Percentiles rank a stretch among this genome's conserved stretches.
Evolutionary conservation across 2,329 filamentous ascomycete species (phyloP).

Genomic region (Claviceps humidiphila): DNA sequence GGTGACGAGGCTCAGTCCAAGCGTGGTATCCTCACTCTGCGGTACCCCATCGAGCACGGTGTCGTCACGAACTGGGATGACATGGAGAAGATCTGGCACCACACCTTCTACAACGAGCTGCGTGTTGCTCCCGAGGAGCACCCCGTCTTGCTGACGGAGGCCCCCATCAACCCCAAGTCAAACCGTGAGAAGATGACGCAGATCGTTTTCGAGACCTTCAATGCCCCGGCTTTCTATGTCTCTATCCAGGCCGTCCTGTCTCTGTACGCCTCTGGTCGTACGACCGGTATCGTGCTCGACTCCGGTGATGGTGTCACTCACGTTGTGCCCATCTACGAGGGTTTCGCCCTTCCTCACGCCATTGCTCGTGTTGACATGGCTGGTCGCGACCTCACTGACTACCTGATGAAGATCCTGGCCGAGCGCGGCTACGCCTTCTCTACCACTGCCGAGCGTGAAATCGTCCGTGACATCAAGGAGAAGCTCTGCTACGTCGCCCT

Average conservation of each 20-base stretch:
- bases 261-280: constrained; percentile 99
- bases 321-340: constrained; percentile 99
- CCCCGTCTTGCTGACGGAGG: constrained; percentile 97
- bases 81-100: constrained; percentile 99
- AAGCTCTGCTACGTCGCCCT: constrained; percentile 99
- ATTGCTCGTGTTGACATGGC: constrained; percentile 99
- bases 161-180: constrained; percentile 99
- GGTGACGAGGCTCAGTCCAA: constrained; percentile 99
- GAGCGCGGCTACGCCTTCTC: constrained; percentile 99
- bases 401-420: constrained; percentile 99
- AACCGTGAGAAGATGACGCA: constrained; percentile 99
- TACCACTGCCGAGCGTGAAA: constrained; percentile 99
- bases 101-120: constrained; percentile 99
- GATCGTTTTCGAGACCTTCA: constrained; percentile 99
- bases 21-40: constrained; percentile 99
- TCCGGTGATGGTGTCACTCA: constrained; percentile 99
- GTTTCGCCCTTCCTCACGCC: constrained; percentile 99
- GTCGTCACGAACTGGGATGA: constrained; percentile 99
- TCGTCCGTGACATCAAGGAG: constrained; percentile 99
- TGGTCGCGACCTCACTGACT: constrained; percentile 98
- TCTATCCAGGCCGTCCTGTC: constrained; percentile 99
- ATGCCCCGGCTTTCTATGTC: constrained; percentile 99
- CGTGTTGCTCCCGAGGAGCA: constrained; percentile 99
- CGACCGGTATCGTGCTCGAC: constrained; percentile 99
- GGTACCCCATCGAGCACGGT: constrained; percentile 99